Evolutionary conservation across 768 basidiomycete species (phyloP), one percentile per base, ranked within the genome.

Genomic region (Psilocybe cubensis): DNA sequence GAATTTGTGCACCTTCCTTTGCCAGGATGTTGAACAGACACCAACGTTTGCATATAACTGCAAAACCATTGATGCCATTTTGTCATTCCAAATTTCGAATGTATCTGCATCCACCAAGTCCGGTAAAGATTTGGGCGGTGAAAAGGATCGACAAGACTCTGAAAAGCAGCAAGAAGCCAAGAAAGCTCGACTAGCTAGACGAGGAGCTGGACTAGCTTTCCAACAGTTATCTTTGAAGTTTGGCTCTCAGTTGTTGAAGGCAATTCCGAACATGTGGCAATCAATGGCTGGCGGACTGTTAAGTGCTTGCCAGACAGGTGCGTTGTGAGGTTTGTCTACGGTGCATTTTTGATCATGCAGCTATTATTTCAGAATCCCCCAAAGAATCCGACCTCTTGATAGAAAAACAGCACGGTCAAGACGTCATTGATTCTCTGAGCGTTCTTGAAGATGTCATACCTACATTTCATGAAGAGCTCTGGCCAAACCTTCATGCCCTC

Each of bases 1-100:
- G 76, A 99, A 99, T 69, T 84, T 98, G 7, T 96, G 94, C 76
- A 95, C 93, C 0, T 98, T 98, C 74, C 77, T 98, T 4, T 98
- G 96, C 68, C 92, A 94, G 66, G 97, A 99, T 69, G 80, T 84
- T 7, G 87, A 89, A 40, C 84, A 90, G 52, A 97, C 95, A 0
- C 97, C 97, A 3, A 88, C 96, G 1, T 98, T 98, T 68, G 81
- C 88, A 1, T 83, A 81, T 65, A 76, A 79, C 7, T 83, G 86
- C 49, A 85, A 84, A 58, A 70, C 79, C 18, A 72, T 74, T 46
- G 83, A 89, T 17, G 94, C 91, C 1, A 91, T 98, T 35, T 75
- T 96, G 18, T 92, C 94, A 2, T 86, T 95, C 66, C 79, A 81
- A 50, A 76, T 77, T 28, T 68, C 74, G 2, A 76, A 76, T 48